Evolutionary conservation across 768 basidiomycete genomes (phyloP), one percentile per base, ranked within the genome.

Genomic region (Fistulinella prunicolor): DNA sequence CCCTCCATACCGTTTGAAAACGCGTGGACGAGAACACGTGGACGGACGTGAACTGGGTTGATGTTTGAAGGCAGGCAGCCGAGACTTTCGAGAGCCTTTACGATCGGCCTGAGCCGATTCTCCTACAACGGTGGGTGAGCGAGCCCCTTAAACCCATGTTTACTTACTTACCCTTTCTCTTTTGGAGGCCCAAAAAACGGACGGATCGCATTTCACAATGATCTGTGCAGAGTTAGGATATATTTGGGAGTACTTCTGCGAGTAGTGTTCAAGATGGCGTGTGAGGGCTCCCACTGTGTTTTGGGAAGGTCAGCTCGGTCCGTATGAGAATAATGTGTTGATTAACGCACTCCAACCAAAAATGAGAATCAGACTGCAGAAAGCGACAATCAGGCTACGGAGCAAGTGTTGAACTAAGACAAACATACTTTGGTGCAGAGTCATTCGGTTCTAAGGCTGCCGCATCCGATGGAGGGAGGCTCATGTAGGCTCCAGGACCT

Each of bases 331-430:
- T 12, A 12, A 28, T 12, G 12, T 6, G 28, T 21, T 4, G 12
- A 22, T 16, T 22, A 21, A 54, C 63, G 23, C 29, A 64, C 63
- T 60, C 63, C 65, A 64, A 20, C 63, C 65, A 17, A 64, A 65
- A 12, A 64, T 53, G 12, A 64, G 60, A 38, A 64, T 67, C 12
- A 67, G 49, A 13, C 63, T 64, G 37, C 7, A 20, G 19, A 34
- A 32, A 39, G 6, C 1, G 32, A 6, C 14, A 34, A 28, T 10
- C 26, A 28, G 26, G 10, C 10, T 28, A 28, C 12, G 12, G 28
- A 13, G 32, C 12, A 13, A 8, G 16, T 34, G 14, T 28, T 6
- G 14, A 34, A 34, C 32, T 16, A 13, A 16, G 32, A 38, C 9
- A 28, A 22, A 53, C 65, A 14, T 47, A 64, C 65, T 51, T 54